Conservation (phyloP, 2,329 filamentous ascomycete species). For the Trichothecium sympodiale region DNA sequence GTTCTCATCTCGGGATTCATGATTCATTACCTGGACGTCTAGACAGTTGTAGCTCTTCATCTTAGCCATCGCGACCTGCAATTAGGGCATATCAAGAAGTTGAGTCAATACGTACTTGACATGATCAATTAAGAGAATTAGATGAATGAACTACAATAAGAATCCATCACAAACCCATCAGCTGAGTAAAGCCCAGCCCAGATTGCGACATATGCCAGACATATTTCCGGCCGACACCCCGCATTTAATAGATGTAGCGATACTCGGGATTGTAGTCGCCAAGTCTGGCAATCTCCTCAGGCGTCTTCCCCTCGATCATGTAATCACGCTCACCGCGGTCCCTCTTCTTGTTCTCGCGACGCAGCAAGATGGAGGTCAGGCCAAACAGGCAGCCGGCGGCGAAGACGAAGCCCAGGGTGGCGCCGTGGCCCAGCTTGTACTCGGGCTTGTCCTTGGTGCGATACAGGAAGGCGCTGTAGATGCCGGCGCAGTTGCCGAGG, state of each 20-base stretch:
- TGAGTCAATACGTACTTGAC: too few species aligned
- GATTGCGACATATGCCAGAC: too few species aligned
- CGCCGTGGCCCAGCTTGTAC: slow-evolving; percentile 35
- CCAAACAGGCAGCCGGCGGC: slow-evolving; percentile 18
- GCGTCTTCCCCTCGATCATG: slow-evolving; percentile 26
- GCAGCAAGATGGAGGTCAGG: slow-evolving; percentile 16
- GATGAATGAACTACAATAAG: too few species aligned
- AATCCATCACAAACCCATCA: too few species aligned
- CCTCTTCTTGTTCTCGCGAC: slow-evolving; percentile 21
- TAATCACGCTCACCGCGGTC: slow-evolving; percentile 24
- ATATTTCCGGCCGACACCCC: too few species aligned
- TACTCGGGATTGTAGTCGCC: slow-evolving; percentile 26
- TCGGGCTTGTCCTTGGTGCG: slow-evolving; percentile 15
- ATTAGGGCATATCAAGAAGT: too few species aligned
- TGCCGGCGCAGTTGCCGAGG: slow-evolving; percentile 4
- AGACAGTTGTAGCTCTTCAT: too few species aligned
- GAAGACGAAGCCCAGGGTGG: slow-evolving; percentile 42
- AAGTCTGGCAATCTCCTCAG: slow-evolving; percentile 27
- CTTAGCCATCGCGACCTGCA: too few species aligned
- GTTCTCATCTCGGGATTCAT: too few species aligned
- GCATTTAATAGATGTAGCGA: slow-evolving; percentile 16
- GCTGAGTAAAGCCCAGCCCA: too few species aligned
- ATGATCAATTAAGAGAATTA: too few species aligned
- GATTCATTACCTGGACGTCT: too few species aligned
- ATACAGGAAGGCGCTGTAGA: slow-evolving; percentile 49